Evolutionary conservation across 2,329 filamentous ascomycete genomes (phyloP).

Genomic region (Colletotrichum sp.): DNA sequence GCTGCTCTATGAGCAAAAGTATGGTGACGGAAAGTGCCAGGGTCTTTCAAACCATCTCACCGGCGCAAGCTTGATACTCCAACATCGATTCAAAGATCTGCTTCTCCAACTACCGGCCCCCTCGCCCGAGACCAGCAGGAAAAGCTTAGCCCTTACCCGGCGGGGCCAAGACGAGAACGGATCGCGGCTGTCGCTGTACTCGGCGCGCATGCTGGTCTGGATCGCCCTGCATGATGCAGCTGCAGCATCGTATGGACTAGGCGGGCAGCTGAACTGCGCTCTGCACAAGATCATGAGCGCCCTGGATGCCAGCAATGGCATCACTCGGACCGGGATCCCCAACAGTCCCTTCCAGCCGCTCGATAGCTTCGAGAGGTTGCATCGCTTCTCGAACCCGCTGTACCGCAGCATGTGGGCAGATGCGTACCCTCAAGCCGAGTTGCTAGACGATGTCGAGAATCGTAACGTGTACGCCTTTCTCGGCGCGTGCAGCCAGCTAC

Average conservation of each 20-base stretch:
- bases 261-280: slow-evolving; percentile 33
- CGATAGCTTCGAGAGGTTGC: slow-evolving; percentile 29
- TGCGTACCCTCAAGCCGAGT: slow-evolving; percentile 35
- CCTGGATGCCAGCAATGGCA: background rate
- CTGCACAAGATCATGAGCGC: slow-evolving; percentile 24
- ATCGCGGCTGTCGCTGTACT: slow-evolving; percentile 31
- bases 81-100: slow-evolving; percentile 25
- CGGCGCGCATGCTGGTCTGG: slow-evolving; percentile 37
- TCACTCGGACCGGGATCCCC: background rate
- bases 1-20: slow-evolving; percentile 41
- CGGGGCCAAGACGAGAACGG: background rate
- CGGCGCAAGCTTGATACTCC: slow-evolving; percentile 34
- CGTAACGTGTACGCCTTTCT: slow-evolving; percentile 34
- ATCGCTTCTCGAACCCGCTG: slow-evolving; percentile 35
- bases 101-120: slow-evolving; percentile 9
- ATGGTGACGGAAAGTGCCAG: slow-evolving; percentile 34
- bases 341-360: slow-evolving; percentile 9
- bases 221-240: slow-evolving; percentile 33
- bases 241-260: slow-evolving; percentile 34
- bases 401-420: slow-evolving; percentile 37
- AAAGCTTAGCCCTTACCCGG: slow-evolving; percentile 2
- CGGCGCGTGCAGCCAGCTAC: slow-evolving; percentile 32
- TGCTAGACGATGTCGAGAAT: slow-evolving; percentile 40
- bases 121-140: slow-evolving; percentile 13
- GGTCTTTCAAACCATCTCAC: slow-evolving; percentile 35